These are phyloP conservation scores for Aphanomyces stellatus DNA, from an alignment of 352 stramenopile species.

Conservation along the genomic window DNA sequence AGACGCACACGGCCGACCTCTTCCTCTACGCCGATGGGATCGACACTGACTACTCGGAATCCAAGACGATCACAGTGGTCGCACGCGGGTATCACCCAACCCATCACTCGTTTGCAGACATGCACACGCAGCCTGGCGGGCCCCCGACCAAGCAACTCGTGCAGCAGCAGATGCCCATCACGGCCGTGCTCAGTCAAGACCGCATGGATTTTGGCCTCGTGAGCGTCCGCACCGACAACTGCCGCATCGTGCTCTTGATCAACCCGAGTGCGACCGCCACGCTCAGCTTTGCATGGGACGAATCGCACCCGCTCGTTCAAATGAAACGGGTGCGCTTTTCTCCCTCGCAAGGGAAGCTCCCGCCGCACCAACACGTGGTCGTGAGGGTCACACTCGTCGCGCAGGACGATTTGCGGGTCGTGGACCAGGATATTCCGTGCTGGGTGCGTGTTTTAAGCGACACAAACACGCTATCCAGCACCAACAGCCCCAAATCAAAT, in stretches of 20 bases:
- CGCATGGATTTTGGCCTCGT: conserved; percentile 54
- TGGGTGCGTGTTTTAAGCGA: conserved; percentile 28
- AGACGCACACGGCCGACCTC: conserved; percentile 39
- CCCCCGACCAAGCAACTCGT: neutral
- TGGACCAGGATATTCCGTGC: conserved; percentile 64
- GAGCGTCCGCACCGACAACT: conserved; percentile 36
- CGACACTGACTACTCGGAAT: conserved; percentile 51
- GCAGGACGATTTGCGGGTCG: conserved; percentile 33
- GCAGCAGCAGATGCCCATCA: conserved; percentile 28
- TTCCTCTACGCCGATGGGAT: conserved; percentile 60
- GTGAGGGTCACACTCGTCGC: conserved; percentile 44
- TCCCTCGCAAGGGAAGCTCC: conserved; percentile 39
- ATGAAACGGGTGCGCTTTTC: conserved; percentile 41
- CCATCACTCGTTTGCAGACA: conserved; percentile 28
- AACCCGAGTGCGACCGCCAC: conserved; percentile 26
- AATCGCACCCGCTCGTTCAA: conserved; percentile 39
- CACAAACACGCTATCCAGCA: neutral
- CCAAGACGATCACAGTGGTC: conserved; percentile 48
- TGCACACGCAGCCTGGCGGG: conserved; percentile 19
- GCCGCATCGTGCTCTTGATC: conserved; percentile 41
- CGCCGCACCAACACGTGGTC: conserved; percentile 36
- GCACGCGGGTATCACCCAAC: conserved; percentile 48
- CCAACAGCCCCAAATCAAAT: neutral
- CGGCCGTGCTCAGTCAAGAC: conserved; percentile 37
- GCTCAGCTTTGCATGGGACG: conserved; percentile 49